Percentiles rank a stretch among this genome's conserved stretches.
phyloP scores from a whole-genome alignment of 1,284 basidiomycete genomes.

The Cryptococcus depauperatus region DNA sequence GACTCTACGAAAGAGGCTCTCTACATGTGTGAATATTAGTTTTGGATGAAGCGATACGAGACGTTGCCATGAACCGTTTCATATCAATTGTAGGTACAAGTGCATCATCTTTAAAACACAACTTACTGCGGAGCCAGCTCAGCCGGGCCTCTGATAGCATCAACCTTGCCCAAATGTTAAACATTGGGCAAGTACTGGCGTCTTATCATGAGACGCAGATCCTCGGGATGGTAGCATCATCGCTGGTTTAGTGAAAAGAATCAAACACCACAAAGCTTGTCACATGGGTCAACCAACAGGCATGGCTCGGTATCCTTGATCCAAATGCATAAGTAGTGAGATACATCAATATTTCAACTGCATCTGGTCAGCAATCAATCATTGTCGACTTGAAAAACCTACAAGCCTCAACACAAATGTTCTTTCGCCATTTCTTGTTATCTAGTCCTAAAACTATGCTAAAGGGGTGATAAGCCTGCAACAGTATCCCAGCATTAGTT shows the following conservation, averaged over 20 bases:
- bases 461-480: constrained; percentile 77
- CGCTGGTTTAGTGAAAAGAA: constrained; percentile 14
- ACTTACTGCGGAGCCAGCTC: constrained; percentile 20
- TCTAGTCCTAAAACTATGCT: constrained; percentile 51
- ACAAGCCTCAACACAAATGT: too few species aligned
- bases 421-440: neutral
- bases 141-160: constrained; percentile 37
- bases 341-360: neutral
- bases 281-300: neutral
- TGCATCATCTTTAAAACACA: too few species aligned
- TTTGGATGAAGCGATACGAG: too few species aligned
- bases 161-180: constrained; percentile 19
- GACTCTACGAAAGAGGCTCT: too few species aligned
- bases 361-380: neutral
- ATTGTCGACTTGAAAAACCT: neutral
- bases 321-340: constrained; percentile 3
- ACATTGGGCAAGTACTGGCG: constrained; percentile 18
- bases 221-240: constrained; percentile 36
- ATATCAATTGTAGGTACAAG: too few species aligned
- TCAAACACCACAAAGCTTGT: neutral
- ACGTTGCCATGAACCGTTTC: too few species aligned
- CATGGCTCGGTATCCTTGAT: neutral
- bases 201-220: constrained; percentile 17
- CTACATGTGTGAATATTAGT: too few species aligned
- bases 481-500: neutral